These are phyloP conservation scores for Aspergillus panamensis DNA, from an alignment of 495 filamentous ascomycete genomes.

Conservation along the genomic window DNA sequence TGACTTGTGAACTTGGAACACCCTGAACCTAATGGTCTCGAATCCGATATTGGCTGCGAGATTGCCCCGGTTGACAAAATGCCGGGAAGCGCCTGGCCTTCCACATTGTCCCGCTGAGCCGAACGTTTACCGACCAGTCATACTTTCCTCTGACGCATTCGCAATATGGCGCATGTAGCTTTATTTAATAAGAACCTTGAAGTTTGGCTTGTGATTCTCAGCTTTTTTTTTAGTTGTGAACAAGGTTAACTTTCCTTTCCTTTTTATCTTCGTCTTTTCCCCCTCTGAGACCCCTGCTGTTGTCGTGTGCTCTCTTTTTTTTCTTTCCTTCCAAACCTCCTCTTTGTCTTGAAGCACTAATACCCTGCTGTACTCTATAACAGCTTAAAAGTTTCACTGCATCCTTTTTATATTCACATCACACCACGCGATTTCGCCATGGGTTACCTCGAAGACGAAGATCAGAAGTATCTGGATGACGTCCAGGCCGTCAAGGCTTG, in stretches of 20 bases:
- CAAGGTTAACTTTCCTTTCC: background rate
- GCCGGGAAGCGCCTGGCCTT: slow-evolving; percentile 17
- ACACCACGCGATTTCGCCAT: slow-evolving; percentile 28
- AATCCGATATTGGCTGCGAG: slow-evolving; percentile 8
- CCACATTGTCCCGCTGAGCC: slow-evolving; percentile 41
- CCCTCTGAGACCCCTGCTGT: background rate
- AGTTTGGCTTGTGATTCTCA: slow-evolving; percentile 38
- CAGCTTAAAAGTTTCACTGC: slow-evolving; percentile 12
- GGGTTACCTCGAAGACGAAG: slow-evolving; percentile 65
- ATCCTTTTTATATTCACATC: background rate
- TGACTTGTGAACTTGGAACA: slow-evolving; percentile 32
- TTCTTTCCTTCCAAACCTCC: slow-evolving; percentile 4
- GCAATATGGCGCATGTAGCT: slow-evolving; percentile 20
- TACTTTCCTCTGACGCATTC: slow-evolving; percentile 33
- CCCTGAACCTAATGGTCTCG: slow-evolving; percentile 13
- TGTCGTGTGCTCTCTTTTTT: slow-evolving; percentile 14
- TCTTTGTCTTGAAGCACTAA: background rate
- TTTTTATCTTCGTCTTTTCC: slow-evolving; percentile 3
- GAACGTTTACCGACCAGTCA: slow-evolving; percentile 42
- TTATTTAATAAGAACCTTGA: slow-evolving; percentile 33
- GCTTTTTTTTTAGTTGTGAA: slow-evolving; percentile 10
- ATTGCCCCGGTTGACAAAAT: slow-evolving; percentile 20
- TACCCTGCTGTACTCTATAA: slow-evolving; percentile 8
- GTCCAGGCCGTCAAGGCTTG: slow-evolving; percentile 85
- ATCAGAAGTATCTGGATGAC: slow-evolving; percentile 73